Base-by-base conservation (phyloP, 768 basidiomycete species). In the Serendipita sp. region DNA sequence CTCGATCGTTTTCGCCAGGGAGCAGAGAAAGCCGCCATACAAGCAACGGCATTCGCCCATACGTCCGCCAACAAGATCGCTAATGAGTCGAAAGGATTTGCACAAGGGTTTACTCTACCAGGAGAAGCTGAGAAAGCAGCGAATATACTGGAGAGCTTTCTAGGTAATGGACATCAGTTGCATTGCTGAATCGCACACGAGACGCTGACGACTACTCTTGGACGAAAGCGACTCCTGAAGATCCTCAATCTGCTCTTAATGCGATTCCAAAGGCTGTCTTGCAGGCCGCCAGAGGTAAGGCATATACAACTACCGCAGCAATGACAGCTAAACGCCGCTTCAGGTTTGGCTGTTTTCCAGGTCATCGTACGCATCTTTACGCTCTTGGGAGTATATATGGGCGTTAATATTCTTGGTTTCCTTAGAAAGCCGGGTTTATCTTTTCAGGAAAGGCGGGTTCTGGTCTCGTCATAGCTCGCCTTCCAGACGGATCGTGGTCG, bases 371-470 rank as follows among this genome's bases (percentile, higher is more conserved):
- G 67, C 41, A 41, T 41, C 41, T 5, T 67, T 30, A 65, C 8
- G 1, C n/a, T 18, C n/a, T 51, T 51, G 8, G n/a, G 1, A 51
- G n/a, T 51, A 51, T 18, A 51, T 51, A n/a, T 5, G 41, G 41
- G 13, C 48, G n/a, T n/a, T 18, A 7, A 51, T 7, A 51, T 51
- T 8, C 5, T 18, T 51, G 48, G 8, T 51, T 13, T 18, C 28
- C 8, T n/a, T 18, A 60, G 56, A 89, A 91, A 75, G 90, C 91
- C 3, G 92, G 94, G 1, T 95, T 97, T 77, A 83, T 94, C 64
- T 94, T 95, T 80, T 91, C 89, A 10, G 94, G 91, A 56, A 95
- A 93, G 75, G 91, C 89, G 0, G 94, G 94, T 53, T 92, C 90
- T 1, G 94, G 94, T 13, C 74, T 95, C 68, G 90, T 98, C 75